phyloP scores from a whole-genome alignment of 2,329 filamentous ascomycete genomes.

The Calonectria multiphialidica region DNA sequence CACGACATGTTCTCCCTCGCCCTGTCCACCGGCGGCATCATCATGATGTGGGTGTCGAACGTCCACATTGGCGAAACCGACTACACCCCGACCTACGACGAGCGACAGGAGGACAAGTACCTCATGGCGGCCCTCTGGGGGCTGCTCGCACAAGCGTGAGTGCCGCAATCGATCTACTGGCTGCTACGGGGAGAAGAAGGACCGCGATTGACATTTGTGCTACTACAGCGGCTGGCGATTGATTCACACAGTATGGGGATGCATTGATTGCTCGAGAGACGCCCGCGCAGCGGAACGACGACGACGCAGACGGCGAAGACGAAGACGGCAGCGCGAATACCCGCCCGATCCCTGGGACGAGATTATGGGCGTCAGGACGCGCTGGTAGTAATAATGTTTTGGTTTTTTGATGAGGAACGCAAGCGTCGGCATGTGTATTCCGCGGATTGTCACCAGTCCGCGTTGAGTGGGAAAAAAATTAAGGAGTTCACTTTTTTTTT shows the following conservation, averaged over 20 bases:
- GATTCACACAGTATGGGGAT: slow-evolving; percentile 46
- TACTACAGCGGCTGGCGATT: slow-evolving; percentile 41
- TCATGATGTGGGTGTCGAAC: slow-evolving; percentile 49
- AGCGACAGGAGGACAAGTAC: slow-evolving; percentile 32
- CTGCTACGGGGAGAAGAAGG: slow-evolving; percentile 11
- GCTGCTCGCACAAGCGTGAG: slow-evolving; percentile 43
- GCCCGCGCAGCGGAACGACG: slow-evolving; percentile 31
- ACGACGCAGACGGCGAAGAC: slow-evolving; percentile 29
- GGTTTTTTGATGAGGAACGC: slow-evolving; percentile 1
- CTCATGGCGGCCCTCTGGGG: slow-evolving; percentile 38
- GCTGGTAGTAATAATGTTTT: neutral
- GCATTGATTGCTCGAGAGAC: slow-evolving; percentile 43
- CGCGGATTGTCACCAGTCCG: neutral
- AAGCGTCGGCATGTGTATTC: neutral
- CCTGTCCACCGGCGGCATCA: slow-evolving; percentile 49
- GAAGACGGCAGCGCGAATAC: slow-evolving; percentile 26
- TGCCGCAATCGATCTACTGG: neutral
- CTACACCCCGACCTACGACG: slow-evolving; percentile 12
- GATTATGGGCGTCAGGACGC: slow-evolving; percentile 18
- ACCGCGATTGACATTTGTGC: neutral
- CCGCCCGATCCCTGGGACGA: slow-evolving; percentile 36
- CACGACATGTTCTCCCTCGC: slow-evolving; percentile 50
- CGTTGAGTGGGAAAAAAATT: neutral
- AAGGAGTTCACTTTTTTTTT: slow-evolving; percentile 2
- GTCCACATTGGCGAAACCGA: slow-evolving; percentile 31